Evolutionary conservation across 176 grass and related monocot genomes (phyloP).

Genomic region (Hordeum vulgare): MorexV3_pseudomolecules_assembly NC_058518.1:515312797-515313296

Average conservation of each 20-base stretch:
- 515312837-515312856: slow-evolving; percentile 21
- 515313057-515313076: slow-evolving; percentile 87
- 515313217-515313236: background rate
- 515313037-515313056: slow-evolving; percentile 28
- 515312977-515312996: no score
- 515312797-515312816: no score
- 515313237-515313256: no score
- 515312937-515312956: background rate
- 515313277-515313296: no score
- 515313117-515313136: slow-evolving; percentile 58
- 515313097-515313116: slow-evolving; percentile 84
- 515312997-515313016: no score
- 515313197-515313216: no score
- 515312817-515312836: background rate
- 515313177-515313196: background rate
- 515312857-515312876: slow-evolving; percentile 69
- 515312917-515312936: slow-evolving; percentile 87
- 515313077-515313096: slow-evolving; percentile 79
- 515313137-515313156: slow-evolving; percentile 69
- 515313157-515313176: slow-evolving; percentile 68
- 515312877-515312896: slow-evolving; percentile 70
- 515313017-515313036: background rate
- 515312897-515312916: slow-evolving; percentile 88
- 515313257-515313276: no score
- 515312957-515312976: no score